Percentiles rank a stretch among this genome's conserved stretches.
Conservation (phyloP, 208 protist species). For the Wallacemonas sp. region DNA sequence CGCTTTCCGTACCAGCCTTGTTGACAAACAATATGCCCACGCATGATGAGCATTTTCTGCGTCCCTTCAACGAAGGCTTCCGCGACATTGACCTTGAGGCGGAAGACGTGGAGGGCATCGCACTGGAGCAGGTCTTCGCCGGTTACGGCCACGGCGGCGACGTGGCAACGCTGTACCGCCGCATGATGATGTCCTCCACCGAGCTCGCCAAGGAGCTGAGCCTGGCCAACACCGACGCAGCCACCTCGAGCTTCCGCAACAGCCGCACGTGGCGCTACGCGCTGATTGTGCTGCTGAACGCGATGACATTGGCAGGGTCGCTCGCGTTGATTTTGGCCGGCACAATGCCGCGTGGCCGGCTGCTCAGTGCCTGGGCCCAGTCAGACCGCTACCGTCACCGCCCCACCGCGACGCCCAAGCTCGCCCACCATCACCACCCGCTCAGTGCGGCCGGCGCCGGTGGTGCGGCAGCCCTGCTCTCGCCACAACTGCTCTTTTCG, state of each 20-base stretch:
- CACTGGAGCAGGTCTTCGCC: conserved; percentile 23
- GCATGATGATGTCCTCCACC: conserved; percentile 9
- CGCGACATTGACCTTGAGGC: conserved; percentile 29
- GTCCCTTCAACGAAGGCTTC: neutral
- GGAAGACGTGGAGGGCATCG: conserved; percentile 36
- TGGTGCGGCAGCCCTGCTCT: neutral
- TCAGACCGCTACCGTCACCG: conserved; percentile 44
- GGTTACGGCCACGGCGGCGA: conserved; percentile 17
- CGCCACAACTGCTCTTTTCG: neutral
- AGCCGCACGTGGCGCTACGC: conserved; percentile 28
- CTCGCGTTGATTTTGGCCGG: conserved; percentile 50
- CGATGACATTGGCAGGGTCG: conserved; percentile 42
- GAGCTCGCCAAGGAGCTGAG: conserved; percentile 13
- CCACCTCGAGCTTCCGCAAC: neutral
- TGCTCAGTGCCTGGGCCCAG: conserved; percentile 63
- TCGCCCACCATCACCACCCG: neutral
- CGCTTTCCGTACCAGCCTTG: neutral
- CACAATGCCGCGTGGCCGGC: conserved; percentile 37
- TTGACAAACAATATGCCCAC: neutral
- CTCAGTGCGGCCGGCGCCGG: too few relatives aligned
- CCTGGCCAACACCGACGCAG: neutral
- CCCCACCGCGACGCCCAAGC: neutral
- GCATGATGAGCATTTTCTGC: neutral
- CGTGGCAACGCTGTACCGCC: conserved; percentile 8
- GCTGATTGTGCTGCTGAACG: conserved; percentile 35